phyloP scores from a whole-genome alignment of 257 asterid genomes.

The Scutellaria minor region DNA sequence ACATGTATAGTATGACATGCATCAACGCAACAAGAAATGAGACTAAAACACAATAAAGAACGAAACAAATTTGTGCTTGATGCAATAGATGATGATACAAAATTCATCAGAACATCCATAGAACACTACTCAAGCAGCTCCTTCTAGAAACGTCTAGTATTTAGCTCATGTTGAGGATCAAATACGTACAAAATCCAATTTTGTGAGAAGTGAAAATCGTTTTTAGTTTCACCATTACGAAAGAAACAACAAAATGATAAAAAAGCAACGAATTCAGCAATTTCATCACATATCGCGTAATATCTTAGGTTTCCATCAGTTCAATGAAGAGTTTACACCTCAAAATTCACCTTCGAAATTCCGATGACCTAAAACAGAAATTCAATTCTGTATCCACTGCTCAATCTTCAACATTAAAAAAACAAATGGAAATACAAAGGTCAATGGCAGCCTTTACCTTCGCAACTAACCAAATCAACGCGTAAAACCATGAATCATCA shows the following conservation, averaged over 20 bases:
- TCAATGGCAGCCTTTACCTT: not conserved
- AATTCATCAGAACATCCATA: not conserved
- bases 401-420: conserved; percentile 2
- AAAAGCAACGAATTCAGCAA: not conserved
- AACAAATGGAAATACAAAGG: not conserved
- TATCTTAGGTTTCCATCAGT: not conserved
- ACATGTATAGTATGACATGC: not conserved
- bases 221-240: conserved; percentile 8
- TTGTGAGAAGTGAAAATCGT: not conserved
- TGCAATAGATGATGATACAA: not conserved
- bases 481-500: conserved; percentile 3
- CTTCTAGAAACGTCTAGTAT: not conserved
- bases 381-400: not conserved
- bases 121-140: not conserved
- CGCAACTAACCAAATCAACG: conserved; percentile 1
- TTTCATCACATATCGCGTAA: not conserved
- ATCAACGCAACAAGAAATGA: not conserved
- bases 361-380: conserved; percentile 15
- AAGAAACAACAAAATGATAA: not conserved
- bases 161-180: not conserved
- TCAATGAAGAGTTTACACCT: no score
- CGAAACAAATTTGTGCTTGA: not conserved
- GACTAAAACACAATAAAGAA: not conserved
- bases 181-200: not conserved
- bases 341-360: not conserved